phyloP scores from a whole-genome alignment of 768 basidiomycete species.

The Lactarius hatsudake region DNA sequence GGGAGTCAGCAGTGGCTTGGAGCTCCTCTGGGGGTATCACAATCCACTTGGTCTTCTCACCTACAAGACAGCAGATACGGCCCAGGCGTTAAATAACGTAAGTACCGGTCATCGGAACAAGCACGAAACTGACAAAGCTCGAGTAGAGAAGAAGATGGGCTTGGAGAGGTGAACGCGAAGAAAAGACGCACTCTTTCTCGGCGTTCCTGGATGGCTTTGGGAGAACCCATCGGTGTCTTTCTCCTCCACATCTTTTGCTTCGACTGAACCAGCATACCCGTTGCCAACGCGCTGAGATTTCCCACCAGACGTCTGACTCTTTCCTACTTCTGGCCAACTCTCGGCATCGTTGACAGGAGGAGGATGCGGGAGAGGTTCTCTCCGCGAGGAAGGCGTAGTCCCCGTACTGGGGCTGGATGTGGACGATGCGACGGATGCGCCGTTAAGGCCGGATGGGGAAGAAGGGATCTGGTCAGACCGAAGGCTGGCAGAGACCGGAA shows the following conservation, averaged over 20 bases:
- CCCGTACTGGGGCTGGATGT: constrained; percentile 20
- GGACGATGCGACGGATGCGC: constrained; percentile 11
- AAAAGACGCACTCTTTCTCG: constrained; percentile 40
- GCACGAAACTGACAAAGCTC: constrained; percentile 11
- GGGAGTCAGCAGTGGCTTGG: constrained; percentile 50
- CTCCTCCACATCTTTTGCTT: constrained; percentile 29
- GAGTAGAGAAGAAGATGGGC: constrained; percentile 8
- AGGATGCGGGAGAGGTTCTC: constrained; percentile 36
- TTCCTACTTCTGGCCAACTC: constrained; percentile 48
- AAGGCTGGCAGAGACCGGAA: neutral
- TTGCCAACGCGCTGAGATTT: constrained; percentile 22
- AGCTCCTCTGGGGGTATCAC: constrained; percentile 56
- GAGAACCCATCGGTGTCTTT: constrained; percentile 28
- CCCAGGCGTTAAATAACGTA: constrained; percentile 8
- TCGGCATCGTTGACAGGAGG: constrained; percentile 38
- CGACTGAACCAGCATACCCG: constrained; percentile 18
- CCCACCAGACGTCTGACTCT: constrained; percentile 25
- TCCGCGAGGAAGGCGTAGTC: constrained; percentile 48
- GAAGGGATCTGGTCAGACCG: constrained; percentile 12
- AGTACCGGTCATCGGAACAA: constrained; percentile 13
- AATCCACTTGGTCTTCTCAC: constrained; percentile 61
- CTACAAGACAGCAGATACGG: constrained; percentile 30
- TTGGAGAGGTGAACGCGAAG: constrained; percentile 7
- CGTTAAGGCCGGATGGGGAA: constrained; percentile 14
- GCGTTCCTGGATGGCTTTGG: constrained; percentile 33